Base-by-base conservation (phyloP, 192 early-diverging fungal species). In the Linnemannia elongata region DNA sequence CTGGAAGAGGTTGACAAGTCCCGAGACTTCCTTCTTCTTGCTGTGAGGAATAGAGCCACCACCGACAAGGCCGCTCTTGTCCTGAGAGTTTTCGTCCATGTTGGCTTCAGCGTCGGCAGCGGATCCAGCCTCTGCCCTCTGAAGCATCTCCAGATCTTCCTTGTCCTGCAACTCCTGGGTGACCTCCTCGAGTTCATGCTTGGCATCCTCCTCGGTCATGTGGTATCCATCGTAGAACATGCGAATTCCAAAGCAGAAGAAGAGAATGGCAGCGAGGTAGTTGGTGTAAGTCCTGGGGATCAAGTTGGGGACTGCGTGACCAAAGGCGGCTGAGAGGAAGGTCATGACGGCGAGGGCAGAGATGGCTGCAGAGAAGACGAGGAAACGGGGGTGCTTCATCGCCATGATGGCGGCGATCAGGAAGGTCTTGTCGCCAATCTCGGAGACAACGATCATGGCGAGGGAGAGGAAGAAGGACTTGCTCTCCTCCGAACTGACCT, bases 391-490 rank as follows among this genome's bases (percentile, higher is more conserved):
- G 88, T 99, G 95, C 86, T 94, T 96, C 98, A 99, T 99, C 57
- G 99, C 98, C 94, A 99, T 95, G 79, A 99, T 97, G 7, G 97
- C 98, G 15, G 97, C 97, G 76, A 99, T 99, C 75, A 99, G 92
- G 82, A 99, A 99, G 24, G 98, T 99, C 89, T 99, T 99, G 94
- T 99, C 98, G 74, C 98, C 98, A 81, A 99, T 97, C 87, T 99
- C 98, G 18, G 97, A 97, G 52, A 98, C 95, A 27, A 98, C 90
- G 60, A 98, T 99, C 92, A 99, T 97, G 72, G 96, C 83, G 63
- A 98, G 91, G 17, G 93, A 94, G 15, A 93, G 45, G 41, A 94
- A 70, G 63, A 94, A 91, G 9, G 92, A 90, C 60, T 80, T 79
- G n/a, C 76, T 69, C 30, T 91, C 89, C 35, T 90, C 88, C 1